Base-by-base conservation (phyloP, 768 basidiomycete genomes). In the Calocybe cyanea region DNA sequence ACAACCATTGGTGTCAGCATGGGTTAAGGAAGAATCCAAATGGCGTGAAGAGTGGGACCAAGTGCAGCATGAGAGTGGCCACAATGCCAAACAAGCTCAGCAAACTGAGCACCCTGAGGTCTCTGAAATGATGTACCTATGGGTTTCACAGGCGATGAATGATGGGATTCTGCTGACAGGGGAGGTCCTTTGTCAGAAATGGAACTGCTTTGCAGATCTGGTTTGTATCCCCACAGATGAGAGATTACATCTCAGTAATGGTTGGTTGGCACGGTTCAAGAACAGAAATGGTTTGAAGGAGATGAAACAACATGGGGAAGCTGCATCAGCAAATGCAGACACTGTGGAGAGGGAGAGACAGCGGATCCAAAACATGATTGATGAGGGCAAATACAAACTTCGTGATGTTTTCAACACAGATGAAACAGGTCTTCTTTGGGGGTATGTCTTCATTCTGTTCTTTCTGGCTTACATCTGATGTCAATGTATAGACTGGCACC, bases 371-470 rank as follows among this genome's bases (percentile, higher is more conserved):
- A 54, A 58, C 17, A 30, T 70, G 0, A 63, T 68, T 7, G 39
- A 52, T 31, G 50, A 62, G 10, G n/a, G 41, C 45, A 54, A 56
- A 0, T 70, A 66, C 45, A 14, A 45, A 31, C 41, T 48, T 4
- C 37, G 45, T 14, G 63, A 72, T 45, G 58, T 66, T 14, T 72
- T 63, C 32, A 72, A 71, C 47, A 57, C 61, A 49, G 68, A 72
- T 47, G 61, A 70, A 43, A 63, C 63, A 0, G 56, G 63, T 0
- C 50, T 68, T 1, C 70, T 68, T 46, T 69, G 57, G 28, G 13
- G 31, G 11, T 40, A 15, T 38, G 23, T 32, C 14, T 21, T 14
- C 30, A 46, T 15, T 39, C 45, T 31, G 50, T 19, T 14, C 28
- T 49, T 15, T 39, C 45, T 35, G 50, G n/a, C n/a, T n/a, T n/a